Evolutionary conservation across 441 rosid species (phyloP).

Genomic region (Pelargonium hybrid): DNA sequence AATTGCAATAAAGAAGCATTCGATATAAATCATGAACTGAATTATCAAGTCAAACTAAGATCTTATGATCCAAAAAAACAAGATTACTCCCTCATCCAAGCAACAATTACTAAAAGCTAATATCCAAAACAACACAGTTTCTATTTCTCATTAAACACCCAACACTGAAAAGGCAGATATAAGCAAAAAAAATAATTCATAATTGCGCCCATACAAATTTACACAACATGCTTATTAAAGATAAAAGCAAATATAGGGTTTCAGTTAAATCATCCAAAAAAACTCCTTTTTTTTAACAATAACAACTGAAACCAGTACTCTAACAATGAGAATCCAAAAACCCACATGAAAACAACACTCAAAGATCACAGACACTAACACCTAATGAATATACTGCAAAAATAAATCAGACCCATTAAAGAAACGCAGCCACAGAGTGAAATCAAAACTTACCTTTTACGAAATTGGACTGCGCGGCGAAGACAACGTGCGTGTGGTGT

Average conservation of each 20-base stretch:
- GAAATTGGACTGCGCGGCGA: constrained; percentile 48
- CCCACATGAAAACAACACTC: neutral
- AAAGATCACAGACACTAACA: too few species aligned
- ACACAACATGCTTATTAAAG: neutral
- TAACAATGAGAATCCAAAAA: neutral
- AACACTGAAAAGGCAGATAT: neutral
- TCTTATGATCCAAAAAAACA: too few species aligned
- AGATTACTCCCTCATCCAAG: too few species aligned
- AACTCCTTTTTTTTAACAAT: neutral
- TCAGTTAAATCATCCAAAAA: neutral
- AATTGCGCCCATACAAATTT: neutral
- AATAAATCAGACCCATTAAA: neutral
- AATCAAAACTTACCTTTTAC: constrained; percentile 34
- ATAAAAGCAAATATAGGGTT: neutral
- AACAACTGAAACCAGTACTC: neutral
- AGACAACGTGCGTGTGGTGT: constrained; percentile 27
- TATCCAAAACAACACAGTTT: neutral
- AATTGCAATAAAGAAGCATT: neutral
- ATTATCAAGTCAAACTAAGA: too few species aligned
- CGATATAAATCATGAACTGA: neutral
- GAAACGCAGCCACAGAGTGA: neutral
- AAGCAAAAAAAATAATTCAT: neutral
- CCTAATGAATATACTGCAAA: neutral
- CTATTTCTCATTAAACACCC: neutral
- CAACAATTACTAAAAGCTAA: too few species aligned